A percentile compares a stretch with the other conserved stretches of the same genome.
phyloP scores from a whole-genome alignment of 2,329 filamentous ascomycete genomes.

The Fusarium longipes region DNA sequence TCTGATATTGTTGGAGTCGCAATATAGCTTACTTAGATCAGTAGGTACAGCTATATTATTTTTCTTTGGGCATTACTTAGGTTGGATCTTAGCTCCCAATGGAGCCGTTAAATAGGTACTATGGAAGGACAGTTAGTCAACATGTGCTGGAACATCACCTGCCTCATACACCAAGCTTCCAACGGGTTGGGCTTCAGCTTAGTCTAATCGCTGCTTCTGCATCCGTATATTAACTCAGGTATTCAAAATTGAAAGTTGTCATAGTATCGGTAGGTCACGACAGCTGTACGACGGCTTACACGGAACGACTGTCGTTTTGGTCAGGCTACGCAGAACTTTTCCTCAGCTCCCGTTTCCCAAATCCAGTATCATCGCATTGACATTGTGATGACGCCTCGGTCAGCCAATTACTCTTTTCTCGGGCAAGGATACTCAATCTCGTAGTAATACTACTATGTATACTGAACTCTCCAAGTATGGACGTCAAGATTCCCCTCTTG shows the following conservation, averaged over 20 bases:
- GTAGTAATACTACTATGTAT: neutral
- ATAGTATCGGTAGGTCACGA: neutral
- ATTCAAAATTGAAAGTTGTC: neutral
- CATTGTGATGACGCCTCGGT: neutral
- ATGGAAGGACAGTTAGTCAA: neutral
- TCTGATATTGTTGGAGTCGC: slow-evolving; percentile 2
- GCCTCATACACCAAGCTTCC: neutral
- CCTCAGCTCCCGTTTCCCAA: slow-evolving; percentile 25
- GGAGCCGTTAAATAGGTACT: too few relatives aligned
- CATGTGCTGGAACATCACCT: neutral
- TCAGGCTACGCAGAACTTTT: slow-evolving; percentile 8
- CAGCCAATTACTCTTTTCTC: neutral
- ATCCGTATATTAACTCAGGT: too few relatives aligned
- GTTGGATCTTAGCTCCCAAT: too few relatives aligned
- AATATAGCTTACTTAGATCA: neutral
- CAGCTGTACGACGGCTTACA: neutral
- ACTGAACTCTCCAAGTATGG: neutral
- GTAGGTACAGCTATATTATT: too few relatives aligned
- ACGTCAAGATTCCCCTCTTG: neutral
- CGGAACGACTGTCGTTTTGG: neutral
- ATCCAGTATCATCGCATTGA: neutral
- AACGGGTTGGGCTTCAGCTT: neutral
- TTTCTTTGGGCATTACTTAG: neutral
- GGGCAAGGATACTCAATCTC: neutral
- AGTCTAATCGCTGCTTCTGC: neutral